Evolutionary conservation across 805 yeast genomes (phyloP), one percentile per base, ranked within the genome.

Genomic region (Cephaloascus albidus): DNA sequence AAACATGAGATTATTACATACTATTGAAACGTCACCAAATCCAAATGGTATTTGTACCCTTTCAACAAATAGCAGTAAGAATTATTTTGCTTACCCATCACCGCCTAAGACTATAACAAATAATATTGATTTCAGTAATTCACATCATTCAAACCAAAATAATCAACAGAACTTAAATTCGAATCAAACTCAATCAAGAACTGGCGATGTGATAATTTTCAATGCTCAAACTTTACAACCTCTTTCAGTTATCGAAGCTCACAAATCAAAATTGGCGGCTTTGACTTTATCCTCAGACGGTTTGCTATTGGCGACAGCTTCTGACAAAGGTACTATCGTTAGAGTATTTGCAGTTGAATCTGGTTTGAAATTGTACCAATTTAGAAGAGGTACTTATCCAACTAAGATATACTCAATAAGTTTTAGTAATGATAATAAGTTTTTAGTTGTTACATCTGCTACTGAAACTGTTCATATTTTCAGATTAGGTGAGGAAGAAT

Each of bases 391-490:
- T 1, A 78, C 90, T 2, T 89, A 89, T 54, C 85, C 86, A 3
- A 85, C 97, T 2, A 73, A 68, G 45, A 85, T 93, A 15, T 78
- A 76, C 49, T 81, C 94, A 10, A 65, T 93, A 46, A 70, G 76
- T 30, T 93, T 93, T 60, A 82, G 86, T 45, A 63, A 68, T 19
- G 83, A 84, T 45, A 80, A 84, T 43, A 68, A 70, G 14, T 74
- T 82, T 45, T 64, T 93, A 23, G 75, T 86, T n/a, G 96, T 90
- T 19, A 77, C 90, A 10, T 82, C 94, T 20, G 78, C 94, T 2
- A 86, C 94, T 17, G 94, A 85, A 35, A 93, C 99, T 0, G 89
- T 93, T 18, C 99, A 93, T 58, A 78, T 93, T 31, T 93, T 90
- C 68, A 72, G 88, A 42, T 59, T 89, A 39, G 84, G 78, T 1